These are phyloP conservation scores for Entonaema liquescens DNA, from an alignment of 495 filamentous ascomycete genomes.

Conservation along the genomic window DNA sequence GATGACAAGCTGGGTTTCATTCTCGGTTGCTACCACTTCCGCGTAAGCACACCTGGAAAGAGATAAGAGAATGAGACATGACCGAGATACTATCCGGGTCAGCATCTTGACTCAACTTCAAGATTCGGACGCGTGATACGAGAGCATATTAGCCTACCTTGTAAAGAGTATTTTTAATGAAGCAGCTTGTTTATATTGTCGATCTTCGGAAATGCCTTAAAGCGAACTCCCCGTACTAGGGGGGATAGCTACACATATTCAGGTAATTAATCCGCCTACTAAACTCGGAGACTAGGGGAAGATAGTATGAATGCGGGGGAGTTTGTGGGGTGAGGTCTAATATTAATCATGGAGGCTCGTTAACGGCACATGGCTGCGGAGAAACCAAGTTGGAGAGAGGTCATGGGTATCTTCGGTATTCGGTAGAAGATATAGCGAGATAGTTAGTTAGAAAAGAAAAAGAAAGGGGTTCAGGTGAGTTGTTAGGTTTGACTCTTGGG, in stretches of 20 bases:
- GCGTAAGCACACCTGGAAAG: slow-evolving; percentile 26
- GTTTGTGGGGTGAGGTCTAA: slow-evolving; percentile 34
- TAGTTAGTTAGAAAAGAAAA: neutral
- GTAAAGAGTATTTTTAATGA: slow-evolving; percentile 28
- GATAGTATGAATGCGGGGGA: slow-evolving; percentile 36
- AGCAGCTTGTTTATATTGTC: slow-evolving; percentile 39
- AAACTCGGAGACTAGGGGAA: slow-evolving; percentile 18
- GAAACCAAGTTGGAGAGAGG: slow-evolving; percentile 28
- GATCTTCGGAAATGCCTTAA: slow-evolving; percentile 38
- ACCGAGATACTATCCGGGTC: slow-evolving; percentile 15
- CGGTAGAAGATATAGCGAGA: slow-evolving; percentile 35
- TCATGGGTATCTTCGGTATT: slow-evolving; percentile 33
- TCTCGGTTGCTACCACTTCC: slow-evolving; percentile 39
- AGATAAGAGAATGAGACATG: slow-evolving; percentile 29
- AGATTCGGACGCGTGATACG: slow-evolving; percentile 27
- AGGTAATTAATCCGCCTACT: slow-evolving; percentile 41
- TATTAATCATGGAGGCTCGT: slow-evolving; percentile 26
- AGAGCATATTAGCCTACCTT: slow-evolving; percentile 37
- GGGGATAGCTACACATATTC: slow-evolving; percentile 15
- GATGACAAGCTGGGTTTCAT: slow-evolving; percentile 48
- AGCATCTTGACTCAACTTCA: slow-evolving; percentile 36
- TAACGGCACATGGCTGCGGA: slow-evolving; percentile 38
- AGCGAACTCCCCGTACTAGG: slow-evolving; percentile 24
- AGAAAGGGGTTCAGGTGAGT: neutral
- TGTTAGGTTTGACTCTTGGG: neutral